These are phyloP conservation scores for Alternaria conjuncta DNA, from an alignment of 2,329 filamentous ascomycete species.

Conservation along the genomic window DNA sequence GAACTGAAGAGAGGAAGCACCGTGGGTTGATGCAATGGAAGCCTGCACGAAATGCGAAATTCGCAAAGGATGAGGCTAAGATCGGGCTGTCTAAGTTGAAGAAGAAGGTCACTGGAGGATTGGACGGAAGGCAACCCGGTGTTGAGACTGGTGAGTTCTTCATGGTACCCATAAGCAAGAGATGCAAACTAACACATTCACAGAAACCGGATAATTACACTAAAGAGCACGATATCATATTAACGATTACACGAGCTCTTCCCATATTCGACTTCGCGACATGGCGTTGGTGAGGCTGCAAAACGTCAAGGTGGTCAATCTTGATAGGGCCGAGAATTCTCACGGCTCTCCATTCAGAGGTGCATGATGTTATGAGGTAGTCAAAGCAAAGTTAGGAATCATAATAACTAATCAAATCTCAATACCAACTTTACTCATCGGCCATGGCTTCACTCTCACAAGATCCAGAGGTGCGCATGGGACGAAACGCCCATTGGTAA, in stretches of 20 bases:
- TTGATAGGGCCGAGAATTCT: neutral
- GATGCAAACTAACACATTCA: slow-evolving; percentile 14
- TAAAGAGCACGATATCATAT: neutral
- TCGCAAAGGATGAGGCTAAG: slow-evolving; percentile 86
- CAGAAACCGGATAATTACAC: slow-evolving; percentile 30
- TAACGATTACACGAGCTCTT: neutral
- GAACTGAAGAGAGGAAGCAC: slow-evolving; percentile 80
- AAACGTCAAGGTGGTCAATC: neutral
- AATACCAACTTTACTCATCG: neutral
- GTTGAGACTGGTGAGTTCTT: slow-evolving; percentile 70
- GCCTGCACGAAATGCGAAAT: slow-evolving; percentile 82
- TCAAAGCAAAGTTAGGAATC: neutral
- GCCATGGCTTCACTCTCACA: neutral
- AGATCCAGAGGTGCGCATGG: neutral
- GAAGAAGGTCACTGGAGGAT: slow-evolving; percentile 71
- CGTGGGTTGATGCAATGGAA: slow-evolving; percentile 95
- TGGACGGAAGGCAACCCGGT: slow-evolving; percentile 84
- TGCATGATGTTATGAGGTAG: neutral
- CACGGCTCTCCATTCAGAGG: neutral
- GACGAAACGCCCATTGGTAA: neutral
- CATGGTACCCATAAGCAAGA: slow-evolving; percentile 7
- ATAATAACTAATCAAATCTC: neutral
- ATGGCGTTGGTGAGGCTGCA: neutral
- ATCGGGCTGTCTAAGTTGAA: slow-evolving; percentile 78
- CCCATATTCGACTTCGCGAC: neutral